Conservation (phyloP, 106 monocot species). For the Gastrodia elata region DNA sequence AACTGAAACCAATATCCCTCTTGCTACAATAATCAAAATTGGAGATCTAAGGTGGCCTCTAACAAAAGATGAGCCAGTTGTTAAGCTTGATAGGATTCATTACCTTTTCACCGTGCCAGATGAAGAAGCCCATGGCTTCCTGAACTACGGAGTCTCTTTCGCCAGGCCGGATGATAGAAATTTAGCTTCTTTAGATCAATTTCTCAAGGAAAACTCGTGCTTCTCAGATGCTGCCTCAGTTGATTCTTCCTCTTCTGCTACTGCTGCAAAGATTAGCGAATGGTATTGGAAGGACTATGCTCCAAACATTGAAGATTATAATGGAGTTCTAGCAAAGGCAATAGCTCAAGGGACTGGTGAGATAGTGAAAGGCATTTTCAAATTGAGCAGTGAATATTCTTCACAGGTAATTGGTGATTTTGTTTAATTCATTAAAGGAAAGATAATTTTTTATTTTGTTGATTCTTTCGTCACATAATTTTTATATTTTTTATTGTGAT, state of each 20-base stretch:
- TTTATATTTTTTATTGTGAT: no score
- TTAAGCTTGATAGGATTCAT: constrained; percentile 60
- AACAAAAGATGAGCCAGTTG: constrained; percentile 78
- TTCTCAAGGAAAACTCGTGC: constrained; percentile 54
- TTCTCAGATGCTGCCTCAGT: constrained; percentile 23
- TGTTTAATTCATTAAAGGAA: background rate
- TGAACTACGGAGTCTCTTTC: constrained; percentile 88
- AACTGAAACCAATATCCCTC: constrained; percentile 24
- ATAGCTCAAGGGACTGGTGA: constrained; percentile 77
- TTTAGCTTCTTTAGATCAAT: constrained; percentile 33
- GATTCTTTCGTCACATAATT: no score
- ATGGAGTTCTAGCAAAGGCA: constrained; percentile 63
- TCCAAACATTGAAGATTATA: constrained; percentile 68
- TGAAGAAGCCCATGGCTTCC: constrained; percentile 42
- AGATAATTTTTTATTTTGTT: no score
- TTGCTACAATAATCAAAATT: constrained; percentile 53
- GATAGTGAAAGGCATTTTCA: constrained; percentile 81
- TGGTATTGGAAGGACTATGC: constrained; percentile 57
- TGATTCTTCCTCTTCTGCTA: background rate
- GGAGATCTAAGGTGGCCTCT: constrained; percentile 69
- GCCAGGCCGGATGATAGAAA: background rate
- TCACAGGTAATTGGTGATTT: constrained; percentile 41
- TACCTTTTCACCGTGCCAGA: constrained; percentile 76
- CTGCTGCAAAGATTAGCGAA: constrained; percentile 10
- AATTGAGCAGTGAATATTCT: constrained; percentile 49